These are phyloP conservation scores for Holtermannia corniformis DNA, from an alignment of 768 basidiomycete species.

Conservation along the genomic window DNA sequence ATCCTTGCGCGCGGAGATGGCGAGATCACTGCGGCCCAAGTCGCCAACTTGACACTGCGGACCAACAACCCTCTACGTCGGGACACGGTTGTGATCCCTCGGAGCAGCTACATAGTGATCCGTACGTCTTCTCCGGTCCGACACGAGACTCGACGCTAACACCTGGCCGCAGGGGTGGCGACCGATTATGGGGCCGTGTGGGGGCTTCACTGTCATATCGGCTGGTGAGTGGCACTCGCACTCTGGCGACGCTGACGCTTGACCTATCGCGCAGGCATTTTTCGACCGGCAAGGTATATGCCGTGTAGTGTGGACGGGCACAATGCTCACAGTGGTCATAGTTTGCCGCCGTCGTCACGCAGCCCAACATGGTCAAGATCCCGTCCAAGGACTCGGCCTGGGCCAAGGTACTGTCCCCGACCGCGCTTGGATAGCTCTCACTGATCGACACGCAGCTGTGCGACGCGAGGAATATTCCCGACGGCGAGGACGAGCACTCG, in stretches of 20 bases:
- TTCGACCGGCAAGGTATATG: no score
- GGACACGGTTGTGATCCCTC: conserved; percentile 10
- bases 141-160: background rate
- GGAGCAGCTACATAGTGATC: conserved; percentile 1
- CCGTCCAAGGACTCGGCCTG: background rate
- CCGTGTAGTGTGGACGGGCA: no score
- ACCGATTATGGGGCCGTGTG: conserved; percentile 24
- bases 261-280: no score
- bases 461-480: background rate
- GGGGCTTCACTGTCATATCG: conserved; percentile 27
- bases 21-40: conserved; percentile 6
- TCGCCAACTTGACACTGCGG: background rate
- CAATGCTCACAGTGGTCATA: no score
- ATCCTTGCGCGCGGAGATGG: conserved; percentile 18
- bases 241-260: no score
- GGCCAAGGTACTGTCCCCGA: background rate
- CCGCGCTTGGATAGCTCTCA: no score
- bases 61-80: conserved; percentile 4
- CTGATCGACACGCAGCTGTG: background rate
- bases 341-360: background rate
- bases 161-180: conserved; percentile 1
- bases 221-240: no score
- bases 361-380: background rate
- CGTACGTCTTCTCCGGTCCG: background rate
- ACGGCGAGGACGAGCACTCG: background rate